These are phyloP conservation scores for Chloranthus sessilifolius DNA, from an alignment of 164 flowering plant species.

Conservation along the genomic window DNA sequence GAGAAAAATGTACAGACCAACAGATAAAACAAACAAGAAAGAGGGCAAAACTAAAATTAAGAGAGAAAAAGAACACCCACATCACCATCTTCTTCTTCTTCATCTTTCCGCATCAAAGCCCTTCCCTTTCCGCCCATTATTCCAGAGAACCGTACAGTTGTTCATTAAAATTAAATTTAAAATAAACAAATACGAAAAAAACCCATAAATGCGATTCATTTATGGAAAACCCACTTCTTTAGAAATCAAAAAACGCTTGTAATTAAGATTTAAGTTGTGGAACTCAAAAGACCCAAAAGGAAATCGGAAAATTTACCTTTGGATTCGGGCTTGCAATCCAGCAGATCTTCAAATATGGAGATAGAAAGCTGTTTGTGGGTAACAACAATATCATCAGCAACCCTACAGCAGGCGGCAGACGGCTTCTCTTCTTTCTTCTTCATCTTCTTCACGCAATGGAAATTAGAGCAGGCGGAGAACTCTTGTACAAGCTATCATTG, in stretches of 20 bases:
- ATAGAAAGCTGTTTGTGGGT: constrained; percentile 79
- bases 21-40: too few species aligned
- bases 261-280: not conserved
- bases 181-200: not conserved
- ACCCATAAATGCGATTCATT: not conserved
- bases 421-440: too few species aligned
- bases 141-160: not conserved
- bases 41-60: not conserved
- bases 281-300: not conserved
- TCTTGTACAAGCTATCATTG: too few species aligned
- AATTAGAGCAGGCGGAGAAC: too few species aligned
- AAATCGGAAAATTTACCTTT: not conserved
- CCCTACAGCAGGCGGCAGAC: too few species aligned
- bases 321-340: too few species aligned
- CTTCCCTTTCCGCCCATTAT: constrained; percentile 25
- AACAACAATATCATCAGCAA: constrained; percentile 76
- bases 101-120: constrained; percentile 30
- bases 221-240: not conserved
- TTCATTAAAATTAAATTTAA: not conserved
- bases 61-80: not conserved
- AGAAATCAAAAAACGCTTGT: not conserved
- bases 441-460: too few species aligned
- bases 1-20: too few species aligned
- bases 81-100: constrained; percentile 5
- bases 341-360: constrained; percentile 82